Evolutionary conservation across 768 basidiomycete species (phyloP), one percentile per base, ranked within the genome.

Genomic region (Auricularia cornea): DNA sequence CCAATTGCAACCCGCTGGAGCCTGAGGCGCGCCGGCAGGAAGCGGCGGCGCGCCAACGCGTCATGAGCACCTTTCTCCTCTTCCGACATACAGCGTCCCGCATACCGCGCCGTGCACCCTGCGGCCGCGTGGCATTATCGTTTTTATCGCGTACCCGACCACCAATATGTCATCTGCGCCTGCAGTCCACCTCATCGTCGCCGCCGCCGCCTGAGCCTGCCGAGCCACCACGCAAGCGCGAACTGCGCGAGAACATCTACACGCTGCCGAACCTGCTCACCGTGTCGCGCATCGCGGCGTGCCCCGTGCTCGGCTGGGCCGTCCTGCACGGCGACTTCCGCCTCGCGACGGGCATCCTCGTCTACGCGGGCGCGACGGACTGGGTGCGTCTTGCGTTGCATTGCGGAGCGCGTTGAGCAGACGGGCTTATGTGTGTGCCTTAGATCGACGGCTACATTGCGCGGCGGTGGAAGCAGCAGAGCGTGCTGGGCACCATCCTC

Each of bases 371-470:
- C n/a, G 75, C 94, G 62, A 92, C 92, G 3, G 97, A 98, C 74
- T 75, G 88, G 80, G 95, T 98, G 69, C 72, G 89, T 76, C 61
- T n/a, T 20, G 10, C 29, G 3, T 64, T 54, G 62, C 44, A 32
- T 62, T 66, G 67, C 65, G 65, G 59, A 48, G 10, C 40, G 30
- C 33, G 41, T 41, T 64, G 54, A 57, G 31, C 6, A 52, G 33
- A 31, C n/a, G n/a, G 60, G 35, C 51, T 32, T 57, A 35, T 63
- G 56, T 63, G 66, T 35, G 63, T 51, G 32, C 59, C 38, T 23
- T 60, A 98, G 96, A 82, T 87, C 62, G 97, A 99, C 69, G 97
- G 97, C 0, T 98, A 79, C 71, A 75, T 99, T 64, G 97, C 97
- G 1, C 81, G 97, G 67, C 82, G 82, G 62, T 98, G 81, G 78